Percentiles rank a stretch among this genome's conserved stretches.
phyloP scores from a whole-genome alignment of 768 basidiomycete genomes.

The Phylloporus rhodoxanthus region DNA sequence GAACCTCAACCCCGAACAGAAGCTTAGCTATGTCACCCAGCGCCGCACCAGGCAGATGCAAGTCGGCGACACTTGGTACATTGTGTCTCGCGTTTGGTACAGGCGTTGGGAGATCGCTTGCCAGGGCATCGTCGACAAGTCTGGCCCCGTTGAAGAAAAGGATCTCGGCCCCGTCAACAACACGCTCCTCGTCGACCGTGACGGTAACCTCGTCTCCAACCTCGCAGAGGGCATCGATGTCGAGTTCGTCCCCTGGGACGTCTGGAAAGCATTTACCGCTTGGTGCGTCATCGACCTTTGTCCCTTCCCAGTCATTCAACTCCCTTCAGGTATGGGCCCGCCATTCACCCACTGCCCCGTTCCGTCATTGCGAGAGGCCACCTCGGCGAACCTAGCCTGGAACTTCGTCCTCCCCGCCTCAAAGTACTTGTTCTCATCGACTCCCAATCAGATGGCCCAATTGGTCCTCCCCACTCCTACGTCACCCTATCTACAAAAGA shows the following conservation, averaged over 20 bases:
- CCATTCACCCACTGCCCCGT: conserved; percentile 53
- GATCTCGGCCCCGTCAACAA: conserved; percentile 77
- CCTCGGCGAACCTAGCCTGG: conserved; percentile 48
- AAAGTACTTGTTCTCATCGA: conserved; percentile 45
- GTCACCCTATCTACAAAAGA: conserved; percentile 49
- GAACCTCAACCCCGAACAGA: conserved; percentile 38
- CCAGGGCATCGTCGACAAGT: conserved; percentile 62
- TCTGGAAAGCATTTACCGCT: conserved; percentile 59
- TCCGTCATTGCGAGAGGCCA: conserved; percentile 59
- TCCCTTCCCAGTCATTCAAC: neutral
- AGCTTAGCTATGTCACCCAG: conserved; percentile 44
- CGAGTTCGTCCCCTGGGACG: conserved; percentile 66
- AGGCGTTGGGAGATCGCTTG: conserved; percentile 71
- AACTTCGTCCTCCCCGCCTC: conserved; percentile 66
- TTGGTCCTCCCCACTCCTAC: conserved; percentile 29
- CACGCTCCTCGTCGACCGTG: conserved; percentile 50
- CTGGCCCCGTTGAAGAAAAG: conserved; percentile 53
- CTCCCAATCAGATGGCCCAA: conserved; percentile 22
- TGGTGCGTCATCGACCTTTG: conserved; percentile 40
- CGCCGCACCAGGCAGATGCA: conserved; percentile 46
- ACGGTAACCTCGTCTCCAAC: conserved; percentile 39
- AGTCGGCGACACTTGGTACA: conserved; percentile 72
- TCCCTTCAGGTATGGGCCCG: conserved; percentile 65
- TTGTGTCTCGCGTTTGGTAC: conserved; percentile 69
- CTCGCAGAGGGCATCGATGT: conserved; percentile 62